A percentile compares a stretch with the other conserved stretches of the same genome.
Conservation (phyloP, 768 basidiomycete genomes). For the Tulasnella sp. region DNA sequence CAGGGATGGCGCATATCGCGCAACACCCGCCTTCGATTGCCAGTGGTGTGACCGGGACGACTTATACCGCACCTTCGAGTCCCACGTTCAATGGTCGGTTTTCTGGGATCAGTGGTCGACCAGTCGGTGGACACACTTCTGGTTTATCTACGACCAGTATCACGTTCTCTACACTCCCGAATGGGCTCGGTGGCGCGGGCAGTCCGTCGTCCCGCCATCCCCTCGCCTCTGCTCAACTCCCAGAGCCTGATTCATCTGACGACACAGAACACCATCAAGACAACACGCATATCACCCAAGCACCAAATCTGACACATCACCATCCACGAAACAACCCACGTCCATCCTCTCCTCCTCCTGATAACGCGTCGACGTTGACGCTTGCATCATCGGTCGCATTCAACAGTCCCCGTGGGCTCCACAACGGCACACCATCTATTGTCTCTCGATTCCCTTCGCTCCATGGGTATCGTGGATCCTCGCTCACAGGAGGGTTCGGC, state of each 20-base stretch:
- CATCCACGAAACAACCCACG: constrained; percentile 94
- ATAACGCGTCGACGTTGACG: constrained; percentile 87
- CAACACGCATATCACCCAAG: constrained; percentile 41
- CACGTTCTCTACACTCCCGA: constrained; percentile 53
- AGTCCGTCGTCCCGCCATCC: constrained; percentile 29
- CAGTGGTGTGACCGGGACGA: not conserved
- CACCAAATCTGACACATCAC: constrained; percentile 80
- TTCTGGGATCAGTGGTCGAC: not conserved
- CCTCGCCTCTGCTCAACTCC: not conserved
- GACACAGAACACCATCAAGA: not conserved
- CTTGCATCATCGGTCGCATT: constrained; percentile 81
- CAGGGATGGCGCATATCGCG: constrained; percentile 84
- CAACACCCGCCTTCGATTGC: constrained; percentile 40
- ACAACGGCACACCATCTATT: not conserved
- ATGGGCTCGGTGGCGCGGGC: constrained; percentile 23
- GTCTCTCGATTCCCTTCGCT: constrained; percentile 9
- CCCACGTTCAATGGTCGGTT: constrained; percentile 1
- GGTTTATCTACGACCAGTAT: constrained; percentile 44
- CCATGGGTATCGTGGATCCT: constrained; percentile 26
- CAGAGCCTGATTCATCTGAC: not conserved
- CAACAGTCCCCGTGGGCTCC: constrained; percentile 2
- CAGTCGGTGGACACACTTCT: not conserved
- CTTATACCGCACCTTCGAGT: constrained; percentile 15
- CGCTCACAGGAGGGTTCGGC: constrained; percentile 33
- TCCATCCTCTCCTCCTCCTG: constrained; percentile 79